Conservation (phyloP, 169 alveolate species). For the Sarcocystis neurona region DNA sequence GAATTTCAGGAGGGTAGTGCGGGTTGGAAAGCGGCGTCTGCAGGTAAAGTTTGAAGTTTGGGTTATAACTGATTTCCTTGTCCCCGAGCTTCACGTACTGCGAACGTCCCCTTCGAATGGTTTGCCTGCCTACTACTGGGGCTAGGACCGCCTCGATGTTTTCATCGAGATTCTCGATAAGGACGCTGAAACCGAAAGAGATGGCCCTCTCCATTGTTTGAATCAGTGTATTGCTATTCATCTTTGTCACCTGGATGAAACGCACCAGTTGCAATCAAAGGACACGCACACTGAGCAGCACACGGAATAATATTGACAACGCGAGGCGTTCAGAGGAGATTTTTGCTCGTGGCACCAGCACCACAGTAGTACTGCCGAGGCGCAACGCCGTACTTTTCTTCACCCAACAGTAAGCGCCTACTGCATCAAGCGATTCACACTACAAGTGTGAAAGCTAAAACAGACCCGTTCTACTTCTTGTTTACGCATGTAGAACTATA, state of each 20-base stretch:
- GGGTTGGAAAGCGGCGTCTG: slow-evolving; percentile 95
- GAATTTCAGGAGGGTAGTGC: slow-evolving; percentile 97
- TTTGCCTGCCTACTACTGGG: slow-evolving; percentile 92
- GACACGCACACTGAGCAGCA: too few species aligned
- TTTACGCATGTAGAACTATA: too few species aligned
- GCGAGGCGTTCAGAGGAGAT: too few species aligned
- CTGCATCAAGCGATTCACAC: too few species aligned
- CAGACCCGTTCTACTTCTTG: too few species aligned
- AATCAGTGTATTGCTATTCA: slow-evolving; percentile 75
- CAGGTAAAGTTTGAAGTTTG: slow-evolving; percentile 84
- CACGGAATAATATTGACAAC: too few species aligned
- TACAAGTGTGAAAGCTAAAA: too few species aligned
- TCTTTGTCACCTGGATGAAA: slow-evolving; percentile 78
- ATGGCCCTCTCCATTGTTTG: slow-evolving; percentile 82
- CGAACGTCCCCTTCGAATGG: slow-evolving; percentile 88
- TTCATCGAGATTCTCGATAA: slow-evolving; percentile 93
- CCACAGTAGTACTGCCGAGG: too few species aligned
- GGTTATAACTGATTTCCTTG: slow-evolving; percentile 78
- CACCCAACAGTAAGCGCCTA: too few species aligned
- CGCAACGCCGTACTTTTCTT: too few species aligned
- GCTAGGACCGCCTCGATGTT: slow-evolving; percentile 91
- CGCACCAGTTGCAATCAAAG: too few species aligned
- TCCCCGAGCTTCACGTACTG: slow-evolving; percentile 82
- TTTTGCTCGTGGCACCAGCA: too few species aligned
- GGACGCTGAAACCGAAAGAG: slow-evolving; percentile 87